Evolutionary conservation across 371 early-diverging fungal species (phyloP), one percentile per base, ranked within the genome.

Genomic region (Zopfochytrium polystomum): DNA sequence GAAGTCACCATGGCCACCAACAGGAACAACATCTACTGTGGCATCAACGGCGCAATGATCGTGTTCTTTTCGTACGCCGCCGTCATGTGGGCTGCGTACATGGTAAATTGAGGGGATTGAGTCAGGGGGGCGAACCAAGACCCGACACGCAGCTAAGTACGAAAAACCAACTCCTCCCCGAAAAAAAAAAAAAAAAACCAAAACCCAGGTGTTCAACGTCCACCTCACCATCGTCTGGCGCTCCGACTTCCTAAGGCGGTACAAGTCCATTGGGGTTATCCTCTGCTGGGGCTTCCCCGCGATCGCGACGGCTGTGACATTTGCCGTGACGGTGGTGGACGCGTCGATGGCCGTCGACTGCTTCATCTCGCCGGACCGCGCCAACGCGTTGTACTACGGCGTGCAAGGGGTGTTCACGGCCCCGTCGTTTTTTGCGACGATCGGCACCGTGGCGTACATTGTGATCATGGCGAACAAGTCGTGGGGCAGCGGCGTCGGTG

Each of bases 211-310:
- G 6, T 52, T 31, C 44, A 38, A 38, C n/a, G 11, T 38, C 38
- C 38, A 86, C 57, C 27, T 82, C 18, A 82, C 82, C 62, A 83
- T 85, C 0, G 86, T 86, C 27, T 83, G 84, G 84, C 74, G 80
- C 59, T 79, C 80, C 6, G 75, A 76, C 43, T 80, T 80, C 66
- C 75, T 86, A 22, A 70, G 75, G 22, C 66, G 74, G 27, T 77
- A 79, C 54, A 83, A 83, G 55, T 60, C 67, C 32, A 35, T 74
- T 25, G 63, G 82, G 5, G 65, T 80, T 52, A 33, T 80, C 18
- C 38, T 84, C 30, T 84, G 86, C 63, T 86, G 85, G 85, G 83
- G 81, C 2, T 62, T 72, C 31, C 80, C 86, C 1, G 34, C 63
- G 2, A 65, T 74, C 3, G 70, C 81, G 48, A 80, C 82, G 50